phyloP scores from a whole-genome alignment of 805 yeast species.

The Schwanniomyces sp. region DNA sequence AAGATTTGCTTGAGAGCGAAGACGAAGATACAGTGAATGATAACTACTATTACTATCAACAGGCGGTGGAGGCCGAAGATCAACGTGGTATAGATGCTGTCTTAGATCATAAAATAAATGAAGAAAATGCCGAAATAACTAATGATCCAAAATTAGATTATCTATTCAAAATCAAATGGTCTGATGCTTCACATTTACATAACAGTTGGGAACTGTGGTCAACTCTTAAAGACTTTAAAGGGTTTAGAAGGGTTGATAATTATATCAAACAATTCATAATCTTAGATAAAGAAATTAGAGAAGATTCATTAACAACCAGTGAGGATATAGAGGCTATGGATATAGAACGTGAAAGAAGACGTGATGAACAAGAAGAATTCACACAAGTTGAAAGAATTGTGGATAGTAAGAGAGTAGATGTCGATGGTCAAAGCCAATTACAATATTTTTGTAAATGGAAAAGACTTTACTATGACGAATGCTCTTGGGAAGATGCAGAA shows the following conservation, averaged over 20 bases:
- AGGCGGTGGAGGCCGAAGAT: constrained; percentile 28
- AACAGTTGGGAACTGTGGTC: constrained; percentile 88
- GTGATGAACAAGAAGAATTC: constrained; percentile 82
- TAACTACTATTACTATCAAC: constrained; percentile 33
- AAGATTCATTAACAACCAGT: constrained; percentile 77
- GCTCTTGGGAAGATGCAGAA: constrained; percentile 95
- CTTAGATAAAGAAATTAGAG: constrained; percentile 71
- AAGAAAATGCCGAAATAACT: constrained; percentile 39
- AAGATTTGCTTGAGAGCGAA: constrained; percentile 52
- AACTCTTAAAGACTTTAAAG: constrained; percentile 54
- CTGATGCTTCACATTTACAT: constrained; percentile 83
- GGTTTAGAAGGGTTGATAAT: constrained; percentile 85
- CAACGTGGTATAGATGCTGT: constrained; percentile 38
- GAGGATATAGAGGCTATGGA: constrained; percentile 95
- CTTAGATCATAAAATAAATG: constrained; percentile 39
- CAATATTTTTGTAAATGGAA: constrained; percentile 93
- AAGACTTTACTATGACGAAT: constrained; percentile 88
- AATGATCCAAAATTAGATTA: constrained; percentile 59
- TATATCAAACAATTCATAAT: constrained; percentile 78
- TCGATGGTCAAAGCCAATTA: constrained; percentile 63
- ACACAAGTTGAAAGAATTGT: constrained; percentile 88
- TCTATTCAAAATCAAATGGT: constrained; percentile 78
- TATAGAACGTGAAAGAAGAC: constrained; percentile 78
- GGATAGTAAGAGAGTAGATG: constrained; percentile 74
- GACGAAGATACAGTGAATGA: constrained; percentile 32